Evolutionary conservation across 2,329 filamentous ascomycete species (phyloP).

Genomic region (Penicillium sp.): DNA sequence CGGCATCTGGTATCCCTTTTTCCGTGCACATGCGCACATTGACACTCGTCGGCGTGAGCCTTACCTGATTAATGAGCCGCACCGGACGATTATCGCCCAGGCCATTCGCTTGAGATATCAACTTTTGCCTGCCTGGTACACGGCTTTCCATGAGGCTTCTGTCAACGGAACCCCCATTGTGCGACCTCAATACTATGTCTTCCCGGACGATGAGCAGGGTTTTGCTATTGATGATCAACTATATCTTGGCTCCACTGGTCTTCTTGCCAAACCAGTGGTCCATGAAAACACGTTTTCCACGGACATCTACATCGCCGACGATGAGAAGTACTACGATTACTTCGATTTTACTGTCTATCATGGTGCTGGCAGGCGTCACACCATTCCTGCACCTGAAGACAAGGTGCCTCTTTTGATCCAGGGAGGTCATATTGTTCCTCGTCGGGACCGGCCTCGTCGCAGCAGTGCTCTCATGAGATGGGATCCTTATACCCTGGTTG

Average conservation of each 20-base stretch:
- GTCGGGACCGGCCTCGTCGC: conserved; percentile 79
- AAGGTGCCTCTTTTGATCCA: conserved; percentile 87
- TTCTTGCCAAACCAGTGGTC: conserved; percentile 88
- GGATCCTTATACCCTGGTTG: conserved; percentile 88
- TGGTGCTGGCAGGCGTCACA: conserved; percentile 63
- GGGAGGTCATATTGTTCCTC: conserved; percentile 84
- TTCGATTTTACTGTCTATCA: conserved; percentile 76
- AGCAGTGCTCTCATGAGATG: conserved; percentile 85
- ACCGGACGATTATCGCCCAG: conserved; percentile 77
- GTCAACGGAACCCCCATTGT: conserved; percentile 79
- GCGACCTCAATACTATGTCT: conserved; percentile 86
- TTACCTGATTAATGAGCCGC: conserved; percentile 78
- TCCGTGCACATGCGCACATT: conserved; percentile 94
- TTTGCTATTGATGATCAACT: conserved; percentile 89
- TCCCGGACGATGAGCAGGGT: conserved; percentile 78
- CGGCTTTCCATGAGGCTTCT: conserved; percentile 86
- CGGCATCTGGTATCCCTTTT: conserved; percentile 95
- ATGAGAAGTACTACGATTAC: conserved; percentile 91
- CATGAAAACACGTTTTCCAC: conserved; percentile 65
- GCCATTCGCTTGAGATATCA: conserved; percentile 84
- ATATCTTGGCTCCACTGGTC: conserved; percentile 79
- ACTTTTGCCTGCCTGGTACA: conserved; percentile 91
- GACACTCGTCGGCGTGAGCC: conserved; percentile 91
- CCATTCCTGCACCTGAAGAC: conserved; percentile 70
- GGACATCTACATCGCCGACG: conserved; percentile 81